A percentile compares a stretch with the other conserved stretches of the same genome.
Conservation (phyloP, 257 asterid species). For the Ophiorrhiza pumila region DNA sequence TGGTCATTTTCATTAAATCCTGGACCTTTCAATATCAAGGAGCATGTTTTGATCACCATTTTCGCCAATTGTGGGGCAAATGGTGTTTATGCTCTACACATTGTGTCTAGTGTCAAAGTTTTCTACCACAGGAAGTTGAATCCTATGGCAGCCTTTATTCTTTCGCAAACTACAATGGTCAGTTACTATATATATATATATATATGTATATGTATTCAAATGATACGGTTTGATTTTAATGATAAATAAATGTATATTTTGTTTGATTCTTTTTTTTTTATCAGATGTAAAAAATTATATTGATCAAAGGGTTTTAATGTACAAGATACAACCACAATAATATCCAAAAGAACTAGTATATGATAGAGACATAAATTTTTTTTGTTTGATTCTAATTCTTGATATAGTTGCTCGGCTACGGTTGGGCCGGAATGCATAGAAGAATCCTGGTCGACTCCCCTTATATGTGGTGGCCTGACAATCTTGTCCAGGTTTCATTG, state of each 20-base stretch:
- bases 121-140: slow-evolving; percentile 44
- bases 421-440: slow-evolving; percentile 72
- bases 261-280: too few species aligned
- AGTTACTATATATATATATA: too few species aligned
- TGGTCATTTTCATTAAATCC: slow-evolving; percentile 59
- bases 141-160: slow-evolving; percentile 40
- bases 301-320: too few species aligned
- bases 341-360: too few species aligned
- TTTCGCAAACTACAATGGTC: slow-evolving; percentile 66
- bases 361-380: too few species aligned
- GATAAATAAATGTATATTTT: neutral
- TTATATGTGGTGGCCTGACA: slow-evolving; percentile 81
- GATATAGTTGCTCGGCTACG: slow-evolving; percentile 70
- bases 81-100: slow-evolving; percentile 47
- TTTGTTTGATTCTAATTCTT: neutral
- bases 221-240: neutral
- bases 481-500: slow-evolving; percentile 47
- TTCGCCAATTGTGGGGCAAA: slow-evolving; percentile 49
- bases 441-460: slow-evolving; percentile 55
- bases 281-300: too few species aligned
- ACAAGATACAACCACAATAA: too few species aligned
- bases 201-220: too few species aligned
- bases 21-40: slow-evolving; percentile 60
- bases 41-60: slow-evolving; percentile 63
- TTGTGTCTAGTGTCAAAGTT: slow-evolving; percentile 46